Evolutionary conservation across 257 asterid species (phyloP).

Genomic region (Orobanche coerulescens): DNA sequence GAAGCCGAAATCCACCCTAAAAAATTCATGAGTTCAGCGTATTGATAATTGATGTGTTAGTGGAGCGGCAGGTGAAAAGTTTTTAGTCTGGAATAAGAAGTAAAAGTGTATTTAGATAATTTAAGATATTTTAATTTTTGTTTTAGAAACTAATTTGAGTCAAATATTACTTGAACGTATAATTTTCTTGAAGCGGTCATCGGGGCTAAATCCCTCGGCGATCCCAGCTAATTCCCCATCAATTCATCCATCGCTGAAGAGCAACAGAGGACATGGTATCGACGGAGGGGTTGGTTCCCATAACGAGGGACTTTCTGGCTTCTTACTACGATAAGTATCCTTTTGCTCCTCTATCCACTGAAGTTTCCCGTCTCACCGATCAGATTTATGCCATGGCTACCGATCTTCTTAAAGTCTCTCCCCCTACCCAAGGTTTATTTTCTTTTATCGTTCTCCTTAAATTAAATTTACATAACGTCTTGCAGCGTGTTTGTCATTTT

Average conservation of each 20-base stretch:
- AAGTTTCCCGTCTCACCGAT: slow-evolving; percentile 58
- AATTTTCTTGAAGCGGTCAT: too few species aligned
- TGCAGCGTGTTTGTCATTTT: background rate
- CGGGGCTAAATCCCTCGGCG: too few species aligned
- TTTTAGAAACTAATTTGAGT: too few species aligned
- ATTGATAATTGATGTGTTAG: too few species aligned
- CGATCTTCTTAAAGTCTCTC: slow-evolving; percentile 47
- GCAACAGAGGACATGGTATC: slow-evolving; percentile 40
- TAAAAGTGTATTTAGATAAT: too few species aligned
- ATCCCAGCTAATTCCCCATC: too few species aligned
- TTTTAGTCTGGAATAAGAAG: too few species aligned
- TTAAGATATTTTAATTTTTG: too few species aligned
- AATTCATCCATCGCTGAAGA: background rate
- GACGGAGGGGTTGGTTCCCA: slow-evolving; percentile 90
- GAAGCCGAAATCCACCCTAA: too few species aligned
- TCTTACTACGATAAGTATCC: slow-evolving; percentile 80
- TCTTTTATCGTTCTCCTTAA: background rate
- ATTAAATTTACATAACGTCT: background rate
- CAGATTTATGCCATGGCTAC: slow-evolving; percentile 52
- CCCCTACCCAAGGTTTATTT: slow-evolving; percentile 58
- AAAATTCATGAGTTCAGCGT: too few species aligned
- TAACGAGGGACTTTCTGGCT: slow-evolving; percentile 75
- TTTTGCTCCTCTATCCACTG: slow-evolving; percentile 54
- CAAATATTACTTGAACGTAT: too few species aligned
- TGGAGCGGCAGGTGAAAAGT: too few species aligned